Evolutionary conservation across 2,329 filamentous ascomycete species (phyloP), one percentile per base, ranked within the genome.

Genomic region (Hypoxylon sp.): DNA sequence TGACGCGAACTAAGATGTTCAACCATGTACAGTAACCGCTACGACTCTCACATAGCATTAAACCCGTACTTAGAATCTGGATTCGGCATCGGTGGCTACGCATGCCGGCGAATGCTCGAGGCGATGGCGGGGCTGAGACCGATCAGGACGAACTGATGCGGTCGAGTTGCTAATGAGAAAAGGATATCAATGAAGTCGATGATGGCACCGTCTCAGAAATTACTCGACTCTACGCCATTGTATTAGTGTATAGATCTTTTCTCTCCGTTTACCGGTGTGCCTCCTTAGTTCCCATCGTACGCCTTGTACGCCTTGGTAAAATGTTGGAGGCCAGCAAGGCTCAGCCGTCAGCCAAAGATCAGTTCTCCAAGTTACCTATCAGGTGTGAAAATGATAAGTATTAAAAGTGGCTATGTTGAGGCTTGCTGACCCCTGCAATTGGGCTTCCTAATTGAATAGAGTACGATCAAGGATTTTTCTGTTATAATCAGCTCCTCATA

Each of bases 1-100:
- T 72, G 92, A 97, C 79, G 93, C 92, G 84, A 86, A 84, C 88
- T 85, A 80, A 60, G 24, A 35, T 17, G 17, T 41, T 31, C 20
- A 52, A 48, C 57, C 43, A 53, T 71, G 69, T 72, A 71, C 58
- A 70, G 64, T 71, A 68, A 68, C 57, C 48, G 56, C 63, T 65
- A 63, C 53, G 48, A 60, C 61, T 62, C 67, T 69, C 67, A 41
- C 62, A 63, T 64, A 63, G 55, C 55, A 62, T 59, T 60, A 51
- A 50, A 48, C 50, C 48, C 50, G 33, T 62, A 47, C 48, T 48
- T 43, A 65, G 61, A 63, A 51, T 47, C 48, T 47, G 46, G 46
- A 60, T 62, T 26, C 49, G 41, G 48, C 35, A 29, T 24, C 29
- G 31, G 41, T 60, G 52, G 59, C 43, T 53, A 50, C 29, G 60